Base-by-base conservation (phyloP, 306 rosid species). In the Rosa rugosa region DNA sequence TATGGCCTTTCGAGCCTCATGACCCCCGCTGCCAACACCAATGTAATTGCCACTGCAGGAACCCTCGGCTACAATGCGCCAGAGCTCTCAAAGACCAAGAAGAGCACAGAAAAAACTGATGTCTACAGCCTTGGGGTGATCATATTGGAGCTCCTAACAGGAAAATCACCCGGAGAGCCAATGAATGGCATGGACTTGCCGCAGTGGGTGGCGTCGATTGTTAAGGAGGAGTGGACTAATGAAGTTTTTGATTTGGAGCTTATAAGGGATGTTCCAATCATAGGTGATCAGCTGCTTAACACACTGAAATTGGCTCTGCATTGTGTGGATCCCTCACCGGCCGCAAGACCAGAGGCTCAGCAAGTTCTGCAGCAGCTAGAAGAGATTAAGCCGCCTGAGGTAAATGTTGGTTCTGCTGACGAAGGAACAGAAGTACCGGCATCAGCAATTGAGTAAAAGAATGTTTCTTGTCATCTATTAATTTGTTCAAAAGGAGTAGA, bases 221-320 rank as follows among this genome's bases (percentile, higher is more conserved):
- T 93, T 4, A 91, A 93, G 64, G 98, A 90, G 77, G 97, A 92
- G 69, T 89, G 97, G 93, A 90, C 95, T 0, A 92, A 92, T 80
- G 97, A 92, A 88, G 98, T 93, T 62, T 93, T 93, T 60, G 98
- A 93, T 73, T 86, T 93, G 91, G 98, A 93, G 72, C 86, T 93
- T 34, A 88, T 90, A 90, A 90, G 90, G 79, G 97, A 91, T 83
- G 89, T 87, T 54, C 85, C 89, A 63, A 36, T 79, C 53, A 88
- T 88, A 2, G 90, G 91, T 0, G 98, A 93, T 79, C 92, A 91
- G 62, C 75, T 93, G 66, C 92, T 93, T 2, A 93, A 91, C 80
- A 93, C 98, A 11, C 78, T 93, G 90, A 93, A 93, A 76, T 81
- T 93, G 2, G 93, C 98, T 50, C 77, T 93, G 70, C 97, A 93